Percentiles rank a stretch among this genome's conserved stretches.
phyloP scores from a whole-genome alignment of 2,329 filamentous ascomycete genomes.

The Aspergillus piperis region DNA sequence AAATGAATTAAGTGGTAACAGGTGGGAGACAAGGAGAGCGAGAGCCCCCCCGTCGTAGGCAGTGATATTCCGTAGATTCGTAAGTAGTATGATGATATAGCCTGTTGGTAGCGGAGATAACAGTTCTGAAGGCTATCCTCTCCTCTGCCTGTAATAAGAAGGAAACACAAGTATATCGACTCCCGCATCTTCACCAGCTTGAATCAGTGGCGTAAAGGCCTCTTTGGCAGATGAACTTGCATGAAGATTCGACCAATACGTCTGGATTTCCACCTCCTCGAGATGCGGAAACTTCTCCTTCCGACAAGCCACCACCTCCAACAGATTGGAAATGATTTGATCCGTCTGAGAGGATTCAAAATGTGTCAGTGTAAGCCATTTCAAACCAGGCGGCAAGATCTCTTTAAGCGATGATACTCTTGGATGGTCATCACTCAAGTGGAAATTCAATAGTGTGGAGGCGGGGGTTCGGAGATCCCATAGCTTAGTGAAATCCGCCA shows the following conservation, averaged over 20 bases:
- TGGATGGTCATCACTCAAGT: neutral
- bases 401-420: neutral
- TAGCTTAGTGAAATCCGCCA: slow-evolving; percentile 5
- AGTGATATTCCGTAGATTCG: too few species aligned
- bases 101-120: neutral
- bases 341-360: neutral
- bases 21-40: too few species aligned
- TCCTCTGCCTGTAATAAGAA: neutral
- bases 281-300: neutral
- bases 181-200: neutral
- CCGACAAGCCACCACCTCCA: neutral
- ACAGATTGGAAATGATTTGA: neutral
- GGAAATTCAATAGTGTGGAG: slow-evolving; percentile 3
- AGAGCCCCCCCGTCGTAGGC: too few species aligned
- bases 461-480: neutral
- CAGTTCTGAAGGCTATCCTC: neutral
- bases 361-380: neutral
- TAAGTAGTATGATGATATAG: too few species aligned
- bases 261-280: neutral
- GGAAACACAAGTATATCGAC: neutral
- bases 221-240: neutral
- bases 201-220: neutral
- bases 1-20: too few species aligned
- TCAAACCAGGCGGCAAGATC: neutral
- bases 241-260: neutral